Conservation (phyloP, 208 protist genomes). For the Strigomonas culicis region DNA sequence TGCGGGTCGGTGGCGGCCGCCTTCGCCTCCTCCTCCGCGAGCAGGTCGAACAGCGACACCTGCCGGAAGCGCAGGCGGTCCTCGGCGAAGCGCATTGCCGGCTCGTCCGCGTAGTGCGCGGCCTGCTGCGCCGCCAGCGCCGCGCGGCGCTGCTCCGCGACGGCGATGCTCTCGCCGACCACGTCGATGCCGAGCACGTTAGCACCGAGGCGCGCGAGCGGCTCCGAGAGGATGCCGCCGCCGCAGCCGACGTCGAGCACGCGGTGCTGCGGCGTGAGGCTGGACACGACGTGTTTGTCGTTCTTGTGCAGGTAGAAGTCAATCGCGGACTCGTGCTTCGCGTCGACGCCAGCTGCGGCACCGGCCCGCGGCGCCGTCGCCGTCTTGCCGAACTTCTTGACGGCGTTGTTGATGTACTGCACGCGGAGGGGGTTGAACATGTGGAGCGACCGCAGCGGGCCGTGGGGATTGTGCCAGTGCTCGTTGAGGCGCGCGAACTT, state of each 20-base stretch:
- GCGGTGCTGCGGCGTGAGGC: background rate
- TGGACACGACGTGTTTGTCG: too few species aligned
- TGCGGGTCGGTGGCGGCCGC: background rate
- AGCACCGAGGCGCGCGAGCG: constrained; percentile 80
- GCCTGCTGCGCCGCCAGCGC: background rate
- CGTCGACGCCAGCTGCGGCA: constrained; percentile 12
- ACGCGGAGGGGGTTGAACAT: constrained; percentile 90
- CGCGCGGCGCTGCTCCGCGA: constrained; percentile 45
- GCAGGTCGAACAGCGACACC: constrained; percentile 52
- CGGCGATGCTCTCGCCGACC: constrained; percentile 74
- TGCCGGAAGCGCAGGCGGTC: background rate
- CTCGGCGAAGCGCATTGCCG: constrained; percentile 2
- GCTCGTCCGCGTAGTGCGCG: background rate
- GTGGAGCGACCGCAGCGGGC: constrained; percentile 88
- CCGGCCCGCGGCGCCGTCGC: constrained; percentile 10
- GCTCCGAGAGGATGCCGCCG: constrained; percentile 88
- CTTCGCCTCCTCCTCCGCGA: constrained; percentile 25
- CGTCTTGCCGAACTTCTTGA: constrained; percentile 33
- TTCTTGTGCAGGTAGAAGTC: background rate
- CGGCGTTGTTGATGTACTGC: constrained; percentile 64
- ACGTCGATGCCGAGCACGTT: constrained; percentile 90
- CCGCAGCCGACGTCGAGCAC: constrained; percentile 93
- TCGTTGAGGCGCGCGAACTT: constrained; percentile 70
- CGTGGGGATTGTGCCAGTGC: constrained; percentile 87
- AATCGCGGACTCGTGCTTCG: background rate